Evolutionary conservation across 179 eudicot genomes (phyloP).

Genomic region (Spinacia oleracea): DNA sequence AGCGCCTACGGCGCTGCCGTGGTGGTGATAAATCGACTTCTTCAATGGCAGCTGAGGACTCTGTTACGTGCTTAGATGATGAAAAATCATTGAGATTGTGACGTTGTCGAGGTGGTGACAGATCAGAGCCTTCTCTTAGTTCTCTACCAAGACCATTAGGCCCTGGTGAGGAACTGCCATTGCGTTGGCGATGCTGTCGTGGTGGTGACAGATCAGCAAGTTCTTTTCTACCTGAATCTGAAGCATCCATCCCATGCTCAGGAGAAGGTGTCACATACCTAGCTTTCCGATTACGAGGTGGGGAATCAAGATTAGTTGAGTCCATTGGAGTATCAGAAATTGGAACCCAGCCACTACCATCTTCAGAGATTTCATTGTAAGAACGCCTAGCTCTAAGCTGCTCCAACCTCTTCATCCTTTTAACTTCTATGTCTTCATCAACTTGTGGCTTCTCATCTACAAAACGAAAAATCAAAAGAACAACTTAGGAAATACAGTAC

Average conservation of each 20-base stretch:
- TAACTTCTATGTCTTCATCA: slow-evolving; percentile 85
- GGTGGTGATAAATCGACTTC: slow-evolving; percentile 40
- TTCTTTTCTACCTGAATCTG: slow-evolving; percentile 25
- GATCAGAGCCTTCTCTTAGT: slow-evolving; percentile 31
- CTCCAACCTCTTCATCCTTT: slow-evolving; percentile 78
- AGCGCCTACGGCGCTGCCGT: slow-evolving; percentile 27
- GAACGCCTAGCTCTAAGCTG: slow-evolving; percentile 51
- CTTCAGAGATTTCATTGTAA: slow-evolving; percentile 72
- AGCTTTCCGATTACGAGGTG: slow-evolving; percentile 52
- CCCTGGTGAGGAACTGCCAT: slow-evolving; percentile 39
- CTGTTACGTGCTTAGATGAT: slow-evolving; percentile 27
- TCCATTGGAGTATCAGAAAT: slow-evolving; percentile 43
- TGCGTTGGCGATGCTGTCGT: slow-evolving; percentile 30
- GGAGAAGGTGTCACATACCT: slow-evolving; percentile 65
- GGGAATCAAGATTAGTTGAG: slow-evolving; percentile 38
- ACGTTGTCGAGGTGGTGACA: slow-evolving; percentile 47
- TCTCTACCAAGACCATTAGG: slow-evolving; percentile 15
- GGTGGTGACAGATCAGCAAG: slow-evolving; percentile 54
- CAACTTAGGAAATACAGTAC: not conserved
- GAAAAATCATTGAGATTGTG: slow-evolving; percentile 21
- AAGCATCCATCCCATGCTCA: slow-evolving; percentile 27
- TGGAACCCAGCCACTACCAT: slow-evolving; percentile 97
- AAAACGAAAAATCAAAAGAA: slow-evolving; percentile 8
- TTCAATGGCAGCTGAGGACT: slow-evolving; percentile 5
- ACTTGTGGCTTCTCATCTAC: slow-evolving; percentile 75